Base-by-base conservation (phyloP, 345 rosid species). In the Laguncularia racemosa region DNA sequence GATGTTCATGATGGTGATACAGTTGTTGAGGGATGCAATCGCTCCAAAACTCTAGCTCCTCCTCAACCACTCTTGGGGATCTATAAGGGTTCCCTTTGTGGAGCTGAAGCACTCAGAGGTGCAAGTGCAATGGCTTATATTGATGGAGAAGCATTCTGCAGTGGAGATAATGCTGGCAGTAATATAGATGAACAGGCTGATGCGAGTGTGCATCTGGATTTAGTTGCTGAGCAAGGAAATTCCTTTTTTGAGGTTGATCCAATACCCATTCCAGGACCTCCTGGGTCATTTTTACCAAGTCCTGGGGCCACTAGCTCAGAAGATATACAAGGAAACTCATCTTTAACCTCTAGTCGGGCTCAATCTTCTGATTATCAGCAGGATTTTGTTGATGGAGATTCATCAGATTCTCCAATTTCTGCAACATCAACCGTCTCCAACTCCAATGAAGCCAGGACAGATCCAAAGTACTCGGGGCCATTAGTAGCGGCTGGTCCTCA, bases 191-290 rank as follows among this genome's bases (percentile, higher is more conserved):
- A 55, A 54, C 76, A 55, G 55, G 45, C 70, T 61, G 62, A 74
- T 26, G 60, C 69, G 14, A 69, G 62, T 20, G 56, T 68, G 64
- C 79, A 74, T 56, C 58, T 73, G 68, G 80, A 72, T 62, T 66
- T 82, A 55, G 81, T 74, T 54, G 70, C 62, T 40, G 80, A 71
- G 40, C 65, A 71, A 63, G 80, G 73, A 61, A 76, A 69, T 74
- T 78, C 75, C 45, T 90, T 80, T 64, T 80, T 77, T 33, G 97
- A 86, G 69, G 88, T 92, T 63, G 98, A 92, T 73, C 87, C 91
- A 10, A 92, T 92, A 68, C 95, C 89, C 38, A 92, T 92, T 52
- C 98, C 98, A 14, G 98, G 98, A 48, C 98, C 98, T 53, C 98
- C 98, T 0, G 98, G 98, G 4, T 92, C 98, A 17, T 89, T 86